Percentiles rank a stretch among this genome's conserved stretches.
Evolutionary conservation across 441 rosid species (phyloP).

Genomic region (Pelargonium australe): DNA sequence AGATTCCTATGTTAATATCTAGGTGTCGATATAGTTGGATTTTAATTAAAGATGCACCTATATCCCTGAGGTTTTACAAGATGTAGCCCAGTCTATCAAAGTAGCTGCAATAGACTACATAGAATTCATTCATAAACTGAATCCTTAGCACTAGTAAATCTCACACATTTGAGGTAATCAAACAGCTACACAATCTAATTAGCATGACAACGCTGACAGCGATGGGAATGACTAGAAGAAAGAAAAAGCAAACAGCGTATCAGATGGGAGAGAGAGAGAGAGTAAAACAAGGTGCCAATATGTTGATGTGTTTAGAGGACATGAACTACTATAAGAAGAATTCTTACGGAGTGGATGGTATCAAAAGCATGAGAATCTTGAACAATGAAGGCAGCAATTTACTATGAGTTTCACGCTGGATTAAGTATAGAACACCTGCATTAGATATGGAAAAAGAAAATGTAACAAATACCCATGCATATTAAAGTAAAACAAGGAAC

Average conservation of each 20-base stretch:
- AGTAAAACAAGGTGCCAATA: slow-evolving; percentile 1
- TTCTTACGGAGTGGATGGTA: slow-evolving; percentile 86
- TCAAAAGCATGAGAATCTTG: slow-evolving; percentile 71
- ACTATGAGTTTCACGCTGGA: slow-evolving; percentile 60
- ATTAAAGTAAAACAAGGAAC: slow-evolving; percentile 14
- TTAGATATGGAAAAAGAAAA: slow-evolving; percentile 11
- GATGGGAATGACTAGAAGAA: neutral
- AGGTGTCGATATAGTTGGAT: too few relatives aligned
- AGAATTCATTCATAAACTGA: too few relatives aligned
- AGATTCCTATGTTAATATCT: too few relatives aligned
- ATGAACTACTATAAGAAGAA: slow-evolving; percentile 16
- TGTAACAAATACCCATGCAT: slow-evolving; percentile 9
- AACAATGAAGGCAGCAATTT: slow-evolving; percentile 64
- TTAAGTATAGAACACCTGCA: slow-evolving; percentile 70
- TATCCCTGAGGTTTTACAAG: too few relatives aligned
- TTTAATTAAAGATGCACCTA: too few relatives aligned
- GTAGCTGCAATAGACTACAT: too few relatives aligned
- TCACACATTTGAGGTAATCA: neutral
- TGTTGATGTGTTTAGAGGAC: neutral
- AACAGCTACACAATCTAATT: neutral
- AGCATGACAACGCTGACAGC: neutral
- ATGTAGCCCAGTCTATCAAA: too few relatives aligned
- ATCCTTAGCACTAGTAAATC: too few relatives aligned
- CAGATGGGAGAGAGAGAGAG: neutral
- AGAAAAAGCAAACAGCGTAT: neutral